Evolutionary conservation across 2,329 filamentous ascomycete genomes (phyloP).

Genomic region (Xylaria sp.): DNA sequence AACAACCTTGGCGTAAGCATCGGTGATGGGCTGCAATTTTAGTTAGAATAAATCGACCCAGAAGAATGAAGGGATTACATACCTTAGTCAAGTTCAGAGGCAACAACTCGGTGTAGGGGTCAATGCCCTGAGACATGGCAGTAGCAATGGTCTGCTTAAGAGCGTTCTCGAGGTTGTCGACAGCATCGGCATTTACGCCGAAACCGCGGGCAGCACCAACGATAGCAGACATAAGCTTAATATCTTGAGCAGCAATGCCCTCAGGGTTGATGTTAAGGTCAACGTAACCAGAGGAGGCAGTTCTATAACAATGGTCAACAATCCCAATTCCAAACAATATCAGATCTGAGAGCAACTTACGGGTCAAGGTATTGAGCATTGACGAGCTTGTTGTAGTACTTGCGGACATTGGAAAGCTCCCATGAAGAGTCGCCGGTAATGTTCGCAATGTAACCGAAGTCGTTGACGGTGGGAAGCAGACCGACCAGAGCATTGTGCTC

Average conservation of each 20-base stretch:
- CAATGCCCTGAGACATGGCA: not conserved
- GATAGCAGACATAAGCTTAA: constrained; percentile 31
- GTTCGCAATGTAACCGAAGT: constrained; percentile 68
- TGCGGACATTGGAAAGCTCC: constrained; percentile 68
- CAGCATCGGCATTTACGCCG: not conserved
- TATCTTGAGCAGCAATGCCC: constrained; percentile 30
- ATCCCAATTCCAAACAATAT: not conserved
- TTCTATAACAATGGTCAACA: not conserved
- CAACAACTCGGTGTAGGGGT: constrained; percentile 29
- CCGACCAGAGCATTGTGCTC: constrained; percentile 71
- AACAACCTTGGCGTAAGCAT: constrained; percentile 16
- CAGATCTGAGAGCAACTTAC: constrained; percentile 47
- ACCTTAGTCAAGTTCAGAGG: constrained; percentile 29
- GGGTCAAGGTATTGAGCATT: constrained; percentile 64
- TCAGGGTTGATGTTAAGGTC: constrained; percentile 35
- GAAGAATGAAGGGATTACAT: not conserved
- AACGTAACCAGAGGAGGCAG: constrained; percentile 4
- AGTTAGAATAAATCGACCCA: not conserved
- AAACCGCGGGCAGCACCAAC: constrained; percentile 27
- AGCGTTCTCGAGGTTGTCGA: constrained; percentile 3
- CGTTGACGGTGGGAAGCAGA: constrained; percentile 67
- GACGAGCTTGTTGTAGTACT: constrained; percentile 68
- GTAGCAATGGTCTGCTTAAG: constrained; percentile 18
- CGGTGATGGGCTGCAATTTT: constrained; percentile 3
- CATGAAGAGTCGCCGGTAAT: constrained; percentile 71